Base-by-base conservation (phyloP, 2,329 filamentous ascomycete species). In the Harringtonia lauricola region DNA sequence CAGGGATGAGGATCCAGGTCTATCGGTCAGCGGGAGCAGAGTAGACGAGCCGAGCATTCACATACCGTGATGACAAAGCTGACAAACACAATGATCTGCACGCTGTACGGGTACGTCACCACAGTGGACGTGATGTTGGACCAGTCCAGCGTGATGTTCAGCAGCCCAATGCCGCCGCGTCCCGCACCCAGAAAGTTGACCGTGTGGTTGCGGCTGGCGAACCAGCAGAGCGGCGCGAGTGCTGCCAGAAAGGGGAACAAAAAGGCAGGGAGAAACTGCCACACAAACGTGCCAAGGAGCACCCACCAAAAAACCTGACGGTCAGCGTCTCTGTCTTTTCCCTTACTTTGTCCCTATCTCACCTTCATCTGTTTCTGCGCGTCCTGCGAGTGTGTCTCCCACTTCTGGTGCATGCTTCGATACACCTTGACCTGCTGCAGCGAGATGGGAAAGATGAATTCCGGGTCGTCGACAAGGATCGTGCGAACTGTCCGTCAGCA, bases 181-280 rank as follows among this genome's bases (percentile, higher is more conserved):
- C 51, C 51, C 24, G 51, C 50, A 4, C 51, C 51, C 17, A 52
- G 39, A 39, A 52, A 52, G 19, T 52, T 52, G 43, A 46, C 48
- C n/a, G 30, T 49, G 41, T 51, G 51, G 43, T 44, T 52, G 34
- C 31, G 42, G n/a, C 41, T 31, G 18, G 51, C 51, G 34, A 51
- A 52, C 51, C 51, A 52, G 31, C 51, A 52, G 36, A 52, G 49
- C 19, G 48, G 49, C n/a, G 51, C 51, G 24, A 52, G 46, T 18
- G 48, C 42, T 3, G 46, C 51, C 15, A 51, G 19, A 22, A 52
- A 45, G 5, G 51, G 49, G 37, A 52, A 52, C 2, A 46, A 12
- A 35, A 39, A 52, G 28, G 49, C 51, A 5, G 49, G 49, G 13
- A 52, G 42, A 33, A 52, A 52, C 24, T 52, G 51, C 51, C 51